phyloP scores from a whole-genome alignment of 345 rosid species.

The Acer saccharum region DNA sequence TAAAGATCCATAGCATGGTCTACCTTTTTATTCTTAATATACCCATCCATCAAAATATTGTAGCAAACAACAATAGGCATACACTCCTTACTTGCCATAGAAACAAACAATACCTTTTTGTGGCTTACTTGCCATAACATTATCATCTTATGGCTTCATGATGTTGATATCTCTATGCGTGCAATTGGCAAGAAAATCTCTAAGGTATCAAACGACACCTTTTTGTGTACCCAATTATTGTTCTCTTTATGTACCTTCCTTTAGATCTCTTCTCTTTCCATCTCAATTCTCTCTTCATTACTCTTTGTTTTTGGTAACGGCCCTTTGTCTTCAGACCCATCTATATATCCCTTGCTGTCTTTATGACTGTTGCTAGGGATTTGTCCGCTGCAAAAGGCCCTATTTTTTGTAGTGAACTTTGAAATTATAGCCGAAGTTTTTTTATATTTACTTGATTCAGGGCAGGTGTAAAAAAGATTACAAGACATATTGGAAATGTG shows the following conservation, averaged over 20 bases:
- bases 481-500: too few relatives aligned
- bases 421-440: too few relatives aligned
- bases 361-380: conserved; percentile 36
- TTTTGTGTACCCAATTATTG: conserved; percentile 33
- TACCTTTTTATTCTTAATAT: too few relatives aligned
- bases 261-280: conserved; percentile 30
- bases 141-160: conserved; percentile 35
- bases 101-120: too few relatives aligned
- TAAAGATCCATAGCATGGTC: too few relatives aligned
- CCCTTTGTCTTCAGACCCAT: conserved; percentile 36
- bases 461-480: too few relatives aligned
- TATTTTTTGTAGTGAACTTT: too few relatives aligned
- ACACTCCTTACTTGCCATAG: too few relatives aligned
- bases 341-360: conserved; percentile 36
- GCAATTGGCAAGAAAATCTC: conserved; percentile 27
- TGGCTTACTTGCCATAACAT: conserved; percentile 13
- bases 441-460: too few relatives aligned
- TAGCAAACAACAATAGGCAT: too few relatives aligned
- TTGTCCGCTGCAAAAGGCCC: too few relatives aligned
- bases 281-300: conserved; percentile 34
- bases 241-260: conserved; percentile 42
- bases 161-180: conserved; percentile 30
- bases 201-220: conserved; percentile 38
- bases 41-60: too few relatives aligned
- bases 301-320: conserved; percentile 51